Evolutionary conservation across 73 alveolate species (phyloP).

Genomic region (Paramecium pentaurelia): DNA sequence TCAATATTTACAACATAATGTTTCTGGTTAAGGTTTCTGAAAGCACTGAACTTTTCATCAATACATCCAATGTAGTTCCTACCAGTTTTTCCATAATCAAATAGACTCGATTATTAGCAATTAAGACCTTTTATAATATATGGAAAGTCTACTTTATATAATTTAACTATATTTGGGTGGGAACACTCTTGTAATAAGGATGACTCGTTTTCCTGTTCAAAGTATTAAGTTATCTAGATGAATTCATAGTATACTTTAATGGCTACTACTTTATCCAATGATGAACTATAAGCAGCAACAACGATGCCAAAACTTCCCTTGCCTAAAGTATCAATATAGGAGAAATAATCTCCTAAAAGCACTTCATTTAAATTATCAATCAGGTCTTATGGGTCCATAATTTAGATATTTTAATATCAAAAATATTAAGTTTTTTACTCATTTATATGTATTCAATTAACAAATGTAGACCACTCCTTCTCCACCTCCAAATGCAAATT

Average conservation of each 20-base stretch:
- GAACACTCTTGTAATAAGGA: neutral
- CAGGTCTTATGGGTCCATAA: neutral
- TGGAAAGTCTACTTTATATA: neutral
- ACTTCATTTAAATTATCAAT: neutral
- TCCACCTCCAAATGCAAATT: constrained; percentile 85
- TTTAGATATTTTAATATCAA: neutral
- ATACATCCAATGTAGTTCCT: neutral
- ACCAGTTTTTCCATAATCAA: neutral
- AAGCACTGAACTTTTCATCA: neutral
- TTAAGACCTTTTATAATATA: neutral
- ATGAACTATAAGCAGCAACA: neutral
- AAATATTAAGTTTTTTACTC: neutral
- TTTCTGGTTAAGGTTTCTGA: neutral
- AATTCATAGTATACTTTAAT: neutral
- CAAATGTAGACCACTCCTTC: constrained; percentile 74
- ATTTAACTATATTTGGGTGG: neutral
- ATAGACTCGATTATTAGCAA: neutral
- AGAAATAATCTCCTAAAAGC: neutral
- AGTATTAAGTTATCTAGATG: neutral
- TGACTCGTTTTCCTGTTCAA: neutral
- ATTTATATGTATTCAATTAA: constrained; percentile 4
- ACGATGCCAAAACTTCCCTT: neutral
- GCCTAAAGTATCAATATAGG: neutral
- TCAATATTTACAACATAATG: neutral
- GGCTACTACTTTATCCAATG: neutral